A percentile compares a stretch with the other conserved stretches of the same genome.
phyloP scores from a whole-genome alignment of 129 eudicot species.

The Flaveria robusta region DNA sequence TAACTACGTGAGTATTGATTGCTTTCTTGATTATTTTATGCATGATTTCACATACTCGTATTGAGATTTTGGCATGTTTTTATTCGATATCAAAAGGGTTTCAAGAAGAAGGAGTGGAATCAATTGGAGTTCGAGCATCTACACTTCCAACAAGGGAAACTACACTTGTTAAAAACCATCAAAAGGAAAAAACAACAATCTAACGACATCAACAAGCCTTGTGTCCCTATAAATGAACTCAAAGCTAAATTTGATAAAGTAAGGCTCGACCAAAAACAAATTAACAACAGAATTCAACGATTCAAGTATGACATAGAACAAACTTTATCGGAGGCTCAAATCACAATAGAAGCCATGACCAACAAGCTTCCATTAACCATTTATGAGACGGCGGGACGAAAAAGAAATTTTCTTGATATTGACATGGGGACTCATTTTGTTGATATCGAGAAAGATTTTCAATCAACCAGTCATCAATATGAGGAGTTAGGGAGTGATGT shows the following conservation, averaged over 20 bases:
- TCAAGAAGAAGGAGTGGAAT: conserved; percentile 13
- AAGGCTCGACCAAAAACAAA: not conserved
- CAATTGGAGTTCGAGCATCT: conserved; percentile 18
- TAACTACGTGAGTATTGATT: conserved; percentile 21
- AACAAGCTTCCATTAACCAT: not conserved
- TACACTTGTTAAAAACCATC: not conserved
- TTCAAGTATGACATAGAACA: conserved; percentile 6
- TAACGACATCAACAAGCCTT: not conserved
- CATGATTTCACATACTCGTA: not conserved
- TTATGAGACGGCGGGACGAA: not conserved
- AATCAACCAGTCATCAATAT: not conserved
- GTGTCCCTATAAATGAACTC: conserved; percentile 1
- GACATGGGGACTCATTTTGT: not conserved
- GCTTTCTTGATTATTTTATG: not conserved
- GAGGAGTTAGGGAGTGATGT: not conserved
- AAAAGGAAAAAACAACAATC: conserved; percentile 4
- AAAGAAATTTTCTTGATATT: conserved; percentile 1
- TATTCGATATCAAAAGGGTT: conserved; percentile 1
- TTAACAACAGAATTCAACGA: not conserved
- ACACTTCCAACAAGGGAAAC: conserved; percentile 18
- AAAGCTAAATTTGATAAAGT: not conserved
- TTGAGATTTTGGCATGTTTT: not conserved
- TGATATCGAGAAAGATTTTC: conserved; percentile 17
- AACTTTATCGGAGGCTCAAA: not conserved
- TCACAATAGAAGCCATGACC: not conserved